Conservation (phyloP, 2,329 filamentous ascomycete species). For the Aspergillus bombycis region DNA sequence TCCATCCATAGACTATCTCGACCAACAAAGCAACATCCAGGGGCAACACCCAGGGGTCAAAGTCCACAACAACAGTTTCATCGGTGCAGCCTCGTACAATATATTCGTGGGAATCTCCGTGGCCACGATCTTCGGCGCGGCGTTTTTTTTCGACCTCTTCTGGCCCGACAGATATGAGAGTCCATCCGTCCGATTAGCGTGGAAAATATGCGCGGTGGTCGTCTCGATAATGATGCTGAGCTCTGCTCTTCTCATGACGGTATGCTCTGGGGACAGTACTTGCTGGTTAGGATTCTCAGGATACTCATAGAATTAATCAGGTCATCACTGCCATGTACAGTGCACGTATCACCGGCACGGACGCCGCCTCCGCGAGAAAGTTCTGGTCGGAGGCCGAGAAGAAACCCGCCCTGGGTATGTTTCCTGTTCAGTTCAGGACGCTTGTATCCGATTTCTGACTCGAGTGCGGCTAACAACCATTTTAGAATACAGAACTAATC, state of each 20-base stretch:
- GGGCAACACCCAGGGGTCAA: conserved; percentile 42
- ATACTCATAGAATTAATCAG: not conserved
- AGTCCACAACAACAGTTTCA: conserved; percentile 59
- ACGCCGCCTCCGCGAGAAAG: not conserved
- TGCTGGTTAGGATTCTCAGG: too few species aligned
- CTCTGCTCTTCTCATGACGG: conserved; percentile 39
- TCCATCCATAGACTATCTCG: conserved; percentile 52
- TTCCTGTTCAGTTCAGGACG: fast-evolving
- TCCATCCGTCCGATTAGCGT: conserved; percentile 53
- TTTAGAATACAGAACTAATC: not conserved
- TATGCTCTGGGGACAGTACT: not conserved
- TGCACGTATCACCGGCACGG: not conserved
- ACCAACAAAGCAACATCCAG: conserved; percentile 55
- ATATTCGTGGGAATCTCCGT: conserved; percentile 62
- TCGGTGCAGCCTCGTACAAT: conserved; percentile 60
- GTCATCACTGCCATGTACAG: not conserved
- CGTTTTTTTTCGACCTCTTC: conserved; percentile 66
- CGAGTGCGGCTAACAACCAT: not conserved
- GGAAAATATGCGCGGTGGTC: conserved; percentile 56
- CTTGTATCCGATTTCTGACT: not conserved
- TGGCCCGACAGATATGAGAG: conserved; percentile 60
- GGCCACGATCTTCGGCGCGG: conserved; percentile 61
- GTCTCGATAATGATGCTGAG: conserved; percentile 48
- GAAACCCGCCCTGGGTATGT: not conserved
- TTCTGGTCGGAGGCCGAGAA: not conserved